Evolutionary conservation across 1,139 yeast species (phyloP).

Genomic region (Yamadazyma diddensiae): DNA sequence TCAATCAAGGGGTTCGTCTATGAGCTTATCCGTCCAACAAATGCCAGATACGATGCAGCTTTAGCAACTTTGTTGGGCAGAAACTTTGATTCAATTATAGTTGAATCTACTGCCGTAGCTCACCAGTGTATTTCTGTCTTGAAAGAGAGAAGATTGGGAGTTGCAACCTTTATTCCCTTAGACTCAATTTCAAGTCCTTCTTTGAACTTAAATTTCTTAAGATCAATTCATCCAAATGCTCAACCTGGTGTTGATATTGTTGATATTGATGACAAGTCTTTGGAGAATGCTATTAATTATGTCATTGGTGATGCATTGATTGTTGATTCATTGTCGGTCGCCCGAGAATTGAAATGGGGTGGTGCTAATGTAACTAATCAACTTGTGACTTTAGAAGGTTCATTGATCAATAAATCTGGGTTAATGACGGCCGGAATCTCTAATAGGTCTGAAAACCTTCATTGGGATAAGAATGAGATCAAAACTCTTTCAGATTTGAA

Average conservation of each 20-base stretch:
- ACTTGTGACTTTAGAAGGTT: conserved; percentile 80
- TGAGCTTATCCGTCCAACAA: conserved; percentile 79
- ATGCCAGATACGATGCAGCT: conserved; percentile 72
- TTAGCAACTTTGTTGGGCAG: conserved; percentile 78
- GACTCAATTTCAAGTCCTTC: conserved; percentile 63
- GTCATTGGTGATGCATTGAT: conserved; percentile 79
- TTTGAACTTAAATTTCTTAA: conserved; percentile 53
- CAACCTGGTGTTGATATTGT: conserved; percentile 73
- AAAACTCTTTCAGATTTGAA: conserved; percentile 55
- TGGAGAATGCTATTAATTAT: conserved; percentile 78
- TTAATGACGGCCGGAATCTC: conserved; percentile 86
- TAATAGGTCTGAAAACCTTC: conserved; percentile 30
- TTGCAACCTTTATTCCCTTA: conserved; percentile 84
- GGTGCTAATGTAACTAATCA: conserved; percentile 51
- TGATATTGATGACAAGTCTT: conserved; percentile 57
- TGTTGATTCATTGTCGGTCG: conserved; percentile 69
- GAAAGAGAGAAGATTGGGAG: conserved; percentile 83
- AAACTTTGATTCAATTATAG: conserved; percentile 79
- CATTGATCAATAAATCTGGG: conserved; percentile 81
- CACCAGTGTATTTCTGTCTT: conserved; percentile 78
- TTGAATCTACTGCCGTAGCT: conserved; percentile 73
- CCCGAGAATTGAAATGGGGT: conserved; percentile 74
- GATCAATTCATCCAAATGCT: conserved; percentile 55
- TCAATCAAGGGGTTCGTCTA: conserved; percentile 79
- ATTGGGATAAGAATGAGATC: conserved; percentile 78